Conservation (phyloP, 306 rosid species). For the Vigna unguiculata region DNA sequence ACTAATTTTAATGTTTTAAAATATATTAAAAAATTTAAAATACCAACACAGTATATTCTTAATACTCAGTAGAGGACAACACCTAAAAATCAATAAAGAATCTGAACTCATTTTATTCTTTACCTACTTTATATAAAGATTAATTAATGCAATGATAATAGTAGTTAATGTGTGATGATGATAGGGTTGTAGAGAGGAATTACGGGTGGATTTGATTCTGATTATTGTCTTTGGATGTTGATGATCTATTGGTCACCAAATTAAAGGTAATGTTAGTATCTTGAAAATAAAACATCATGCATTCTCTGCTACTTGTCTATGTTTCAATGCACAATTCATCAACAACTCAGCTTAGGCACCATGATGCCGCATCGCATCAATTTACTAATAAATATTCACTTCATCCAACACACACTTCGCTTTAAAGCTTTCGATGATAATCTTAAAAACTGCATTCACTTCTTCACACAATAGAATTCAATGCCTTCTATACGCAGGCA, state of each 20-base stretch:
- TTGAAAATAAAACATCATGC: slow-evolving; percentile 11
- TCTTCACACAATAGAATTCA: slow-evolving; percentile 5
- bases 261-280: slow-evolving; percentile 28
- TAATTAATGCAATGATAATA: neutral
- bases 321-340: slow-evolving; percentile 39
- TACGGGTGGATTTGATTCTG: slow-evolving; percentile 39
- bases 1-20: no score
- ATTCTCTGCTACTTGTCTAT: slow-evolving; percentile 29
- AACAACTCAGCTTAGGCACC: slow-evolving; percentile 27
- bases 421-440: neutral
- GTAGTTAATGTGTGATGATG: neutral
- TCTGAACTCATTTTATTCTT: neutral
- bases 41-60: no score
- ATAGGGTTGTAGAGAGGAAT: slow-evolving; percentile 40
- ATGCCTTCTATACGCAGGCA: neutral
- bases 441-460: neutral
- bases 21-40: no score
- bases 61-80: no score
- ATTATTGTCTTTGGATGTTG: slow-evolving; percentile 37
- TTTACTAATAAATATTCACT: slow-evolving; percentile 34
- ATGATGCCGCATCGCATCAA: slow-evolving; percentile 3
- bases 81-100: no score
- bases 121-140: neutral
- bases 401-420: slow-evolving; percentile 10
- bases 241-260: slow-evolving; percentile 37